A percentile compares a stretch with the other conserved stretches of the same genome.
These are phyloP conservation scores for Trichoderma harzianum DNA, from an alignment of 2,329 filamentous ascomycete species.

Conservation along the genomic window DNA sequence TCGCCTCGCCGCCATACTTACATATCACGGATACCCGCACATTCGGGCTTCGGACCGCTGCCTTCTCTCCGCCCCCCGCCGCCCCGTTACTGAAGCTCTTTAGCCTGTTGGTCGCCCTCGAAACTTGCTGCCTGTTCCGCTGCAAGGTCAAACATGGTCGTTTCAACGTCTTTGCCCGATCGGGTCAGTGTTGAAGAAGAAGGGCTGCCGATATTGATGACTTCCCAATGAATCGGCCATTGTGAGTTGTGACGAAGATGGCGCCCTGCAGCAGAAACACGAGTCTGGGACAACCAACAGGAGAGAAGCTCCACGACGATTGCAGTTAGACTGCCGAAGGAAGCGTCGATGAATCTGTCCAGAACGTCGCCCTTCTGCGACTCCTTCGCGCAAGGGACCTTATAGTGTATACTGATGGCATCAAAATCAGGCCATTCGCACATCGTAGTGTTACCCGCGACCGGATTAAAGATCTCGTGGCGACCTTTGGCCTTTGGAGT, in stretches of 20 bases:
- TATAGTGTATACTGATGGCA: neutral
- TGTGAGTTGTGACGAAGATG: constrained; percentile 13
- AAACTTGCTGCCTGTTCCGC: constrained; percentile 13
- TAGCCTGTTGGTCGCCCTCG: constrained; percentile 21
- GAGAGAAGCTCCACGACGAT: neutral
- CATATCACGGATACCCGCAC: neutral
- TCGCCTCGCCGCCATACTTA: neutral
- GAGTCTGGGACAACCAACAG: neutral
- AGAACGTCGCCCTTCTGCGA: neutral
- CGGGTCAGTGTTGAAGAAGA: neutral
- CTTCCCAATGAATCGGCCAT: neutral
- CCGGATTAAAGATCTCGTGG: neutral
- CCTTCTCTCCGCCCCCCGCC: neutral
- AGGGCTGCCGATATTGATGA: neutral
- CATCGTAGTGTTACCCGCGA: neutral
- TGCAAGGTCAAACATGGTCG: neutral
- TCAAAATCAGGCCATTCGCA: neutral
- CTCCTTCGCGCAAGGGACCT: neutral
- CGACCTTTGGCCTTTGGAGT: neutral
- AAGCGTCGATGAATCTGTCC: neutral
- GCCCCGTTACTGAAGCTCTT: neutral
- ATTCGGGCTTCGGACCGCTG: neutral
- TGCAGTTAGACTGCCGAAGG: neutral
- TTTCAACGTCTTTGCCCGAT: constrained; percentile 10
- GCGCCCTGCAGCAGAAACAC: neutral